A percentile compares a stretch with the other conserved stretches of the same genome.
phyloP scores from a whole-genome alignment of 2,329 filamentous ascomycete species.

The Karstenula rhodostoma region DNA sequence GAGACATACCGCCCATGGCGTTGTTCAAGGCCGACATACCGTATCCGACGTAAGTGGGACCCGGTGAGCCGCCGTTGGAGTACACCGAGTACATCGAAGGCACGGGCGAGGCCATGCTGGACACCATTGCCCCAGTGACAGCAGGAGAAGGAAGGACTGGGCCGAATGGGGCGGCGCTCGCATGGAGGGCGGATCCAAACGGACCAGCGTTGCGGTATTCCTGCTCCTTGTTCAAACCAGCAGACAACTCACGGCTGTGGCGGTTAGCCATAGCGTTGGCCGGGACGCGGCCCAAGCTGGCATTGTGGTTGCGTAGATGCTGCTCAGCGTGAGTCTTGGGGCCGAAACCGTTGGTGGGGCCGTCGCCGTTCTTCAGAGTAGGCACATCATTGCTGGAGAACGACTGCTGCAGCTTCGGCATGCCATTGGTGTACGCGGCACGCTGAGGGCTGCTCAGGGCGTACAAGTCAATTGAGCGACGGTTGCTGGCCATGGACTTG shows the following conservation, averaged over 20 bases:
- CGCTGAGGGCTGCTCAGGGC: slow-evolving; percentile 43
- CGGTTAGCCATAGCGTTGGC: slow-evolving; percentile 70
- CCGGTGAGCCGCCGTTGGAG: slow-evolving; percentile 23
- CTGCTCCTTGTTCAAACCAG: slow-evolving; percentile 53
- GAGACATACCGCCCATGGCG: slow-evolving; percentile 70
- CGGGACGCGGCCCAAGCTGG: slow-evolving; percentile 81
- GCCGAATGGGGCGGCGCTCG: slow-evolving; percentile 80
- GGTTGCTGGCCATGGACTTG: slow-evolving; percentile 51
- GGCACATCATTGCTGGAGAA: slow-evolving; percentile 91
- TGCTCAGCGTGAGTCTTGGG: slow-evolving; percentile 65
- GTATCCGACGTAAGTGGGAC: slow-evolving; percentile 60
- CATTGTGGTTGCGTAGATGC: slow-evolving; percentile 75
- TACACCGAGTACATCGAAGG: slow-evolving; percentile 43
- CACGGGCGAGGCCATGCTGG: slow-evolving; percentile 39
- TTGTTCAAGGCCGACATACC: slow-evolving; percentile 70
- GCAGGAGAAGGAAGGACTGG: slow-evolving; percentile 58
- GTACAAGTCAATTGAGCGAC: slow-evolving; percentile 59
- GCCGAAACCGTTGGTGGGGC: slow-evolving; percentile 44
- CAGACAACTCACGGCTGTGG: slow-evolving; percentile 76
- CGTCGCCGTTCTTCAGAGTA: slow-evolving; percentile 76
- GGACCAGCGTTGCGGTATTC: slow-evolving; percentile 54
- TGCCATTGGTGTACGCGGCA: slow-evolving; percentile 61
- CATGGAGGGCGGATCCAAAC: slow-evolving; percentile 77
- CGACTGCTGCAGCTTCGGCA: slow-evolving; percentile 82
- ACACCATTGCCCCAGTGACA: slow-evolving; percentile 27